Percentiles rank a stretch among this genome's conserved stretches.
These are phyloP conservation scores for Pleurotus tuoliensis DNA, from an alignment of 768 basidiomycete genomes.

Conservation along the genomic window DNA sequence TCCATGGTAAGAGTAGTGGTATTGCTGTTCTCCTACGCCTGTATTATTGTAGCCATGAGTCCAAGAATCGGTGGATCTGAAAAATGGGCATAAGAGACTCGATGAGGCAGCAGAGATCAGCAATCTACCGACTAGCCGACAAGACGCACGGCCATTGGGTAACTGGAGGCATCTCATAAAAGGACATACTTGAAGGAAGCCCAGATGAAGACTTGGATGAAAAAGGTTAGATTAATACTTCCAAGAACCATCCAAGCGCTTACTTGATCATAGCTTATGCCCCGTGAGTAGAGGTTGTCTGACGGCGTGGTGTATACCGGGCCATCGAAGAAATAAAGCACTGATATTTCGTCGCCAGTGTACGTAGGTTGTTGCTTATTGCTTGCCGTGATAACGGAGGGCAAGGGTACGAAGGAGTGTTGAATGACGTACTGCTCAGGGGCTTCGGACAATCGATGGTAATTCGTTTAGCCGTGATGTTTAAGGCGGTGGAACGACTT, in stretches of 20 bases:
- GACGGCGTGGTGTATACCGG: background rate
- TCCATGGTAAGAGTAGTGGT: too few relatives aligned
- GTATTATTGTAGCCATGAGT: too few relatives aligned
- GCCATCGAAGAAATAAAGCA: background rate
- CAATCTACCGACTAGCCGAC: background rate
- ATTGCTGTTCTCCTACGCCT: too few relatives aligned
- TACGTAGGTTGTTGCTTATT: background rate
- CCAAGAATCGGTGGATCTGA: too few relatives aligned
- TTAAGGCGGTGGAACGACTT: background rate
- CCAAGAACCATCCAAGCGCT: background rate
- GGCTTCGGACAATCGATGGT: background rate
- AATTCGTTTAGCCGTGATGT: too few relatives aligned
- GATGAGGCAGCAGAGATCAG: too few relatives aligned
- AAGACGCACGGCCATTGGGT: background rate
- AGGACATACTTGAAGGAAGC: too few relatives aligned
- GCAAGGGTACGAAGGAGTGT: background rate
- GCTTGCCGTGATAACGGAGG: background rate
- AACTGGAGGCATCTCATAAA: background rate
- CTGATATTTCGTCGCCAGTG: background rate
- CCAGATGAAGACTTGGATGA: too few relatives aligned
- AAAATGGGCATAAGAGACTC: too few relatives aligned
- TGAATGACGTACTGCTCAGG: background rate
- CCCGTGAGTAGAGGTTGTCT: background rate
- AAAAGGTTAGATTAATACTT: too few relatives aligned
- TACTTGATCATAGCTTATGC: background rate